Percentiles rank a stretch among this genome's conserved stretches.
Evolutionary conservation across 139 green algal species (phyloP).

Genomic region (Coelastrella sp.): DNA sequence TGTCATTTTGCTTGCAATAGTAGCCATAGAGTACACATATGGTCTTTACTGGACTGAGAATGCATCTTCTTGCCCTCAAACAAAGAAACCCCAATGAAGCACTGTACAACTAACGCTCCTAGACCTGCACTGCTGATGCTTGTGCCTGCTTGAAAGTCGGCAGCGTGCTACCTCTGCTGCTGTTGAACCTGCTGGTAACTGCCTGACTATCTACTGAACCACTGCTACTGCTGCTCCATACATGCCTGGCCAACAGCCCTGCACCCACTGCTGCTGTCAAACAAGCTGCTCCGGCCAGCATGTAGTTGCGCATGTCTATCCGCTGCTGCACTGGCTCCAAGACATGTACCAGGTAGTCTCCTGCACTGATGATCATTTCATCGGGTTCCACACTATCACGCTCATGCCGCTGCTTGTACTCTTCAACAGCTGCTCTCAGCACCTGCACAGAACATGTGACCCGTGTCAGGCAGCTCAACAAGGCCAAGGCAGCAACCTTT

Average conservation of each 20-base stretch:
- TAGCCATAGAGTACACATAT: too few relatives aligned
- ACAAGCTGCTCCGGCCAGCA: neutral
- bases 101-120: too few relatives aligned
- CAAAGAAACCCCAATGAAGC: too few relatives aligned
- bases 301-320: conserved; percentile 19
- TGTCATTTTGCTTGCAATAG: too few relatives aligned
- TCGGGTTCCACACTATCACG: conserved; percentile 45
- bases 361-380: conserved; percentile 67
- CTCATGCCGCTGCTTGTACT: conserved; percentile 41
- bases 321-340: conserved; percentile 43
- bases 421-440: conserved; percentile 10
- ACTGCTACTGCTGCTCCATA: neutral
- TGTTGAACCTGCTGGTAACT: neutral
- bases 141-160: too few relatives aligned
- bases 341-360: conserved; percentile 57
- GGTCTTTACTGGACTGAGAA: neutral
- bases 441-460: conserved; percentile 16
- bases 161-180: neutral
- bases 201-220: neutral
- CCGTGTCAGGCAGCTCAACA: too few relatives aligned
- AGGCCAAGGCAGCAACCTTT: too few relatives aligned
- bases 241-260: neutral
- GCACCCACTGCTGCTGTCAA: neutral
- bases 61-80: too few relatives aligned
- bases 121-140: too few relatives aligned